Conservation (phyloP, 2,329 filamentous ascomycete genomes). For the Endoconidiophora laricicola region DNA sequence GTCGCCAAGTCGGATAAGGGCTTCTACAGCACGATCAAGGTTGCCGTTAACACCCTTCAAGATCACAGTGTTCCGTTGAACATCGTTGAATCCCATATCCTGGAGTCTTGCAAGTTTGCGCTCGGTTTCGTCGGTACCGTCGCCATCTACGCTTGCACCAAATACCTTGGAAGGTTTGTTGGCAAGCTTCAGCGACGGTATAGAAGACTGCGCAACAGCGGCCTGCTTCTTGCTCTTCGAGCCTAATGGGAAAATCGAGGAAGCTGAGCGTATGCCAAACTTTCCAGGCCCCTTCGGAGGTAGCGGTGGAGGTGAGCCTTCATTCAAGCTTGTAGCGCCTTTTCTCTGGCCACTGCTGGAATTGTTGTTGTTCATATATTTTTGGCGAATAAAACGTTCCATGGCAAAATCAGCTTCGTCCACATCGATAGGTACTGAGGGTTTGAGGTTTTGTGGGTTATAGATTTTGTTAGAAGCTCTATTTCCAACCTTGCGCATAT, state of each 20-base stretch:
- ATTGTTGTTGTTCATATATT: constrained; percentile 57
- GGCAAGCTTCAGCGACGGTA: constrained; percentile 23
- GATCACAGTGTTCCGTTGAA: constrained; percentile 63
- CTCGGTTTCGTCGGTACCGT: constrained; percentile 44
- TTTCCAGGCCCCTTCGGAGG: constrained; percentile 47
- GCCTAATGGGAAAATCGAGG: constrained; percentile 51
- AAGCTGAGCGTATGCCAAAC: constrained; percentile 39
- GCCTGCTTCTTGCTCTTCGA: constrained; percentile 37
- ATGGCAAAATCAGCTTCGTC: constrained; percentile 90
- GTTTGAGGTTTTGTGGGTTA: constrained; percentile 69
- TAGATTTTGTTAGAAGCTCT: constrained; percentile 69
- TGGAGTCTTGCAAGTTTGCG: constrained; percentile 59
- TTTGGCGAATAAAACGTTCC: constrained; percentile 88
- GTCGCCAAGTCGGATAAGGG: constrained; percentile 68
- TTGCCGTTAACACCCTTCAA: constrained; percentile 73
- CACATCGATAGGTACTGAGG: constrained; percentile 72
- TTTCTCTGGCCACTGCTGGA: constrained; percentile 15
- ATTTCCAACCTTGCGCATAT: constrained; percentile 90
- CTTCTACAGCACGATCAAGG: constrained; percentile 71
- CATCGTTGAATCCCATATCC: constrained; percentile 86
- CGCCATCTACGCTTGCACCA: constrained; percentile 43
- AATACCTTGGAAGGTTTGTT: constrained; percentile 55
- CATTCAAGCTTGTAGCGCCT: constrained; percentile 36
- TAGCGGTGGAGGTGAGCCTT: constrained; percentile 39
- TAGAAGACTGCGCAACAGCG: constrained; percentile 16